phyloP scores from a whole-genome alignment of 805 yeast species.

The Kodamaea laetipori region DNA sequence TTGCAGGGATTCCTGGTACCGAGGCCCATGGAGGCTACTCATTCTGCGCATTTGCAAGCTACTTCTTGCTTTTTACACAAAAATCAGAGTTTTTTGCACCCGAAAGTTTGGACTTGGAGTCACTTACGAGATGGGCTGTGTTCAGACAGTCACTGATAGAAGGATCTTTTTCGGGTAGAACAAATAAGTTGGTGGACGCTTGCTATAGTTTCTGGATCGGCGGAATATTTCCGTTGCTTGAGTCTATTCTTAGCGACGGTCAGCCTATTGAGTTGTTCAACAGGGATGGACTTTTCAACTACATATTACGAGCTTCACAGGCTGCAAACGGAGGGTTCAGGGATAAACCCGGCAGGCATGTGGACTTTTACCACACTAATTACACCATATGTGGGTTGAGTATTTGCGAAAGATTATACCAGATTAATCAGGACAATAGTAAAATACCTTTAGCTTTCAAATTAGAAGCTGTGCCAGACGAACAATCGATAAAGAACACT shows the following conservation, averaged over 20 bases:
- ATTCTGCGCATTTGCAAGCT: slow-evolving; percentile 76
- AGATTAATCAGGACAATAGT: slow-evolving; percentile 9
- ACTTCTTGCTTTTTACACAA: slow-evolving; percentile 48
- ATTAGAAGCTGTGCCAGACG: slow-evolving; percentile 13
- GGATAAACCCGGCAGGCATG: slow-evolving; percentile 81
- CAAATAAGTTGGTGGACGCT: slow-evolving; percentile 93
- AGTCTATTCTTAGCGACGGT: slow-evolving; percentile 38
- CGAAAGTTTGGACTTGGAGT: slow-evolving; percentile 41
- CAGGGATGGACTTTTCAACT: slow-evolving; percentile 61
- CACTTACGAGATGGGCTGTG: slow-evolving; percentile 65
- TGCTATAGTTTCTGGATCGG: slow-evolving; percentile 98
- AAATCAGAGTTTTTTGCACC: slow-evolving; percentile 27
- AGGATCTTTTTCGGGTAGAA: slow-evolving; percentile 87
- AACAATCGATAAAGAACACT: slow-evolving; percentile 13
- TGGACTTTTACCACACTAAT: slow-evolving; percentile 91
- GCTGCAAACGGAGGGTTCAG: slow-evolving; percentile 68
- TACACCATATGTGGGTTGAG: slow-evolving; percentile 80
- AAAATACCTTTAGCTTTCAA: slow-evolving; percentile 21
- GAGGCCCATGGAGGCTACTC: slow-evolving; percentile 99
- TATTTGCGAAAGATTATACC: slow-evolving; percentile 50
- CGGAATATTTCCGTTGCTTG: slow-evolving; percentile 66
- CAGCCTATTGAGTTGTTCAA: slow-evolving; percentile 38
- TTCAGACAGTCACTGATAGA: slow-evolving; percentile 71
- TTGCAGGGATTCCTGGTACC: slow-evolving; percentile 72
- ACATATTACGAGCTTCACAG: slow-evolving; percentile 79